A percentile compares a stretch with the other conserved stretches of the same genome.
These are phyloP conservation scores for Malus sylvestris DNA, from an alignment of 306 rosid genomes.

Conservation along the genomic window DNA sequence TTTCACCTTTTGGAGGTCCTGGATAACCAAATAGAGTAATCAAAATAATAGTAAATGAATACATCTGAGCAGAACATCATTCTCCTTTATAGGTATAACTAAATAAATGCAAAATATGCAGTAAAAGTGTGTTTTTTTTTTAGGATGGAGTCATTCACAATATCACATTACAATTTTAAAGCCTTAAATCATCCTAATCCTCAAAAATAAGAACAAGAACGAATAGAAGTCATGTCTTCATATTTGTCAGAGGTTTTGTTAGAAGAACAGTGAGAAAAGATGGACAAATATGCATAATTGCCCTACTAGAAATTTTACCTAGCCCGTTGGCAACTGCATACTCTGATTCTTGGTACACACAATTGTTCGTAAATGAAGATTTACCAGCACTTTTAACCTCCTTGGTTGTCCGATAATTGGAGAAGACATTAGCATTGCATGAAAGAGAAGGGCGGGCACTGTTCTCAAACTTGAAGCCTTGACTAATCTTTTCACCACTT, in stretches of 20 bases:
- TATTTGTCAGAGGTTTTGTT: not conserved
- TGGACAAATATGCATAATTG: not conserved
- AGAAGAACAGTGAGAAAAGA: not conserved
- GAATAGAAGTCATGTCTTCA: not conserved
- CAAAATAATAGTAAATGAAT: not conserved
- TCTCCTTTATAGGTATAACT: not conserved
- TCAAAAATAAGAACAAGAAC: not conserved
- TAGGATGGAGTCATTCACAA: not conserved
- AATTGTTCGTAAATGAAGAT: slow-evolving; percentile 55
- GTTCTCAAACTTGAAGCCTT: slow-evolving; percentile 57
- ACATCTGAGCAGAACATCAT: not conserved
- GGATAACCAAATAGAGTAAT: slow-evolving; percentile 11
- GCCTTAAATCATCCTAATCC: not conserved
- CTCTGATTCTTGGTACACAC: slow-evolving; percentile 43
- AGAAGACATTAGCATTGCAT: slow-evolving; percentile 57
- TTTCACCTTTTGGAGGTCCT: slow-evolving; percentile 91
- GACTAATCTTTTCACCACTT: slow-evolving; percentile 90
- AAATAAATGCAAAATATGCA: not conserved
- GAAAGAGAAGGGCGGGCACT: slow-evolving; percentile 64
- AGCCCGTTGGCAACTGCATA: slow-evolving; percentile 49
- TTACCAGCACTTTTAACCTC: slow-evolving; percentile 66
- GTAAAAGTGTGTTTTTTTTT: not conserved
- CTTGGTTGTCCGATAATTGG: slow-evolving; percentile 52
- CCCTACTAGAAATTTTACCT: slow-evolving; percentile 35
- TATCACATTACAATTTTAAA: not conserved